These are phyloP conservation scores for Macrophomina pseudophaseolina DNA, from an alignment of 2,329 filamentous ascomycete genomes.

Conservation along the genomic window DNA sequence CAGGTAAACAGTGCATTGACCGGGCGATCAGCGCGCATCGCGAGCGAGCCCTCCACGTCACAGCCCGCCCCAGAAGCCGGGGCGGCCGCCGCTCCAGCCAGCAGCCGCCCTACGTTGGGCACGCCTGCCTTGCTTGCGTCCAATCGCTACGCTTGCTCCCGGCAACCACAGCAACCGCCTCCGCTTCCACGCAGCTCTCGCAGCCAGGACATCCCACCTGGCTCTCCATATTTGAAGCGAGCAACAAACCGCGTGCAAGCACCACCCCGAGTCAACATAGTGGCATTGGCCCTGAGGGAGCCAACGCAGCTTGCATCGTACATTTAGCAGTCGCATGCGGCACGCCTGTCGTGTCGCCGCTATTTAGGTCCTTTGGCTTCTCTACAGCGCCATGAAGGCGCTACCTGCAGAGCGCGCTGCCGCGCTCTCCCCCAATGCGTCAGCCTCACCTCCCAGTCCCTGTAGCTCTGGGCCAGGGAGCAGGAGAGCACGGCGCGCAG, in stretches of 20 bases:
- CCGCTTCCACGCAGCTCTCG: conserved; percentile 1
- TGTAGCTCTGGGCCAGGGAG: not conserved
- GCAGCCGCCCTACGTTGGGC: conserved; percentile 1
- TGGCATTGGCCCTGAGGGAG: not conserved
- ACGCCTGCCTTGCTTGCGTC: not conserved
- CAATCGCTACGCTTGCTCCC: not conserved
- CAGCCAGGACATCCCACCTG: conserved; percentile 12
- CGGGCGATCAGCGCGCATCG: conserved; percentile 19
- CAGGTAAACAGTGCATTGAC: conserved; percentile 24
- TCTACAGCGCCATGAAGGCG: not conserved
- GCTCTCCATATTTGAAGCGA: not conserved
- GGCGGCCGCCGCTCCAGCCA: conserved; percentile 5
- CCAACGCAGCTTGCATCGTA: conserved; percentile 9
- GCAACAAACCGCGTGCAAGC: conserved; percentile 1
- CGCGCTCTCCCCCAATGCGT: not conserved
- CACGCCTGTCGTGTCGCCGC: not conserved
- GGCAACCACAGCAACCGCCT: conserved; percentile 20
- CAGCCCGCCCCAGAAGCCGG: conserved; percentile 5
- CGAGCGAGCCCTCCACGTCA: conserved; percentile 22
- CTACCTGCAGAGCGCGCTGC: not conserved
- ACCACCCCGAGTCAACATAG: not conserved
- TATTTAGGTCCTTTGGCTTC: not conserved
- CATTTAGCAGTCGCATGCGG: not conserved
- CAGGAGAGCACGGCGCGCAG: not conserved
- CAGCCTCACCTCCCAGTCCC: not conserved